These are phyloP conservation scores for Fusarium napiforme DNA, from an alignment of 2,329 filamentous ascomycete genomes.

Conservation along the genomic window DNA sequence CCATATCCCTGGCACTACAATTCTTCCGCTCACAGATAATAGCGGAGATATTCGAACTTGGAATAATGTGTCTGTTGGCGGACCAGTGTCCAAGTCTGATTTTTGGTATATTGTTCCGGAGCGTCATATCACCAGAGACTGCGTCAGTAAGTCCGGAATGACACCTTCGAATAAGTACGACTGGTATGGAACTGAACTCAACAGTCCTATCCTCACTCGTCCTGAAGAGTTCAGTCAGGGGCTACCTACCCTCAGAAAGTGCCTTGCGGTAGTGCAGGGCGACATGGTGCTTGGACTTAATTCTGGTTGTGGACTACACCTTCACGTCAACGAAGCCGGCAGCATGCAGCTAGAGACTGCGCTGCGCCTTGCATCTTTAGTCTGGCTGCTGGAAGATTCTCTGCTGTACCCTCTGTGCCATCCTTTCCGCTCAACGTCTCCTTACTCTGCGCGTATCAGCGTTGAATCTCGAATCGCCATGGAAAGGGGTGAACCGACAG, in stretches of 20 bases:
- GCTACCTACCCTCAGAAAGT: slow-evolving; percentile 37
- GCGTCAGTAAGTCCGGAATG: slow-evolving; percentile 20
- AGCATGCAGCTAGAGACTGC: slow-evolving; percentile 32
- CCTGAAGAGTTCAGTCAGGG: slow-evolving; percentile 29
- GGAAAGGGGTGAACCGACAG: not conserved
- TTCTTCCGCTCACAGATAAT: slow-evolving; percentile 19
- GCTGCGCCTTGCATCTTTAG: slow-evolving; percentile 33
- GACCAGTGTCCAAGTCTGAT: slow-evolving; percentile 5
- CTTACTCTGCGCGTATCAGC: slow-evolving; percentile 31
- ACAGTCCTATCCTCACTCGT: slow-evolving; percentile 38
- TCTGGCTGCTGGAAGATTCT: slow-evolving; percentile 38
- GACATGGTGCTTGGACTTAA: slow-evolving; percentile 42
- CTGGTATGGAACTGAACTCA: slow-evolving; percentile 45
- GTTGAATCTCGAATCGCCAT: slow-evolving; percentile 31
- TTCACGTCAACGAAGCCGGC: slow-evolving; percentile 41
- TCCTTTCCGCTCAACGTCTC: slow-evolving; percentile 34
- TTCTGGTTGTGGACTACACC: slow-evolving; percentile 41
- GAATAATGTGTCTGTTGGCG: slow-evolving; percentile 18
- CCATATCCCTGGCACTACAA: slow-evolving; percentile 4
- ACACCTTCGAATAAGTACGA: slow-evolving; percentile 33
- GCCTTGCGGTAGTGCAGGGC: slow-evolving; percentile 28
- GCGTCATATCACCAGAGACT: slow-evolving; percentile 35
- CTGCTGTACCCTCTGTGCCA: slow-evolving; percentile 41
- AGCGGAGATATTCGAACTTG: slow-evolving; percentile 34
- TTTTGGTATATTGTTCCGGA: slow-evolving; percentile 41